Base-by-base conservation (phyloP, 2,329 filamentous ascomycete species). In the Talaromyces sp. region DNA sequence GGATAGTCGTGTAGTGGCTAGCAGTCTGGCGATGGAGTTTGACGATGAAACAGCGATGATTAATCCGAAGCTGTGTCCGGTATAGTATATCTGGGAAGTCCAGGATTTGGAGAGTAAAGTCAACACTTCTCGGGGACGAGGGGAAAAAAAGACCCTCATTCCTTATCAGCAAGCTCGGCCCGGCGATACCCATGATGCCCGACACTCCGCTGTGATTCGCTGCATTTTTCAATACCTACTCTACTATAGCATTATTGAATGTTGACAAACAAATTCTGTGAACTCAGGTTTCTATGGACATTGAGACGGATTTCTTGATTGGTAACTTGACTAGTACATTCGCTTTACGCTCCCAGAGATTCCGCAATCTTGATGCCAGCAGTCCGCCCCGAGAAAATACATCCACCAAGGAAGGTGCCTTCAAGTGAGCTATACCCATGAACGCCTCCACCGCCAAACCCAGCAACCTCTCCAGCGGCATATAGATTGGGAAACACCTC, bases 351-450 rank as follows among this genome's bases (percentile, higher is more conserved):
- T 56, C 33, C 24, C 16, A 65, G 7, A 19, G 33, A 56, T 39
- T 60, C 61, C 11, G 67, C 65, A 35, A 88, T 83, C 0, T 81
- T 84, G 10, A 82, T 76, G 0, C 86, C 86, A 0, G 85, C 86
- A 0, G 82, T 82, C 6, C 85, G 75, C 0, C 86, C 86, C 0
- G 85, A 87, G 69, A 88, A 88, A 68, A 88, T 87, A 65, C 86
- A 88, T 0, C 86, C 86, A 14, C 86, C 86, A 3, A 88, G 69
- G 70, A 88, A 88, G 0, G 86, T 88, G 0, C 86, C 86, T 72
- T 88, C 86, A 41, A 88, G 81, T 1, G 86, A 84, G 68, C 79
- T 86, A 69, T 88, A 88, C 0, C 86, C 86, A 68, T 88, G 86
- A 0, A 88, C 83, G 16, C 86, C 86, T 1, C 86, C 86, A 2